Evolutionary conservation across 1,284 basidiomycete genomes (phyloP).

Genomic region (Exsudoporus floridanus): DNA sequence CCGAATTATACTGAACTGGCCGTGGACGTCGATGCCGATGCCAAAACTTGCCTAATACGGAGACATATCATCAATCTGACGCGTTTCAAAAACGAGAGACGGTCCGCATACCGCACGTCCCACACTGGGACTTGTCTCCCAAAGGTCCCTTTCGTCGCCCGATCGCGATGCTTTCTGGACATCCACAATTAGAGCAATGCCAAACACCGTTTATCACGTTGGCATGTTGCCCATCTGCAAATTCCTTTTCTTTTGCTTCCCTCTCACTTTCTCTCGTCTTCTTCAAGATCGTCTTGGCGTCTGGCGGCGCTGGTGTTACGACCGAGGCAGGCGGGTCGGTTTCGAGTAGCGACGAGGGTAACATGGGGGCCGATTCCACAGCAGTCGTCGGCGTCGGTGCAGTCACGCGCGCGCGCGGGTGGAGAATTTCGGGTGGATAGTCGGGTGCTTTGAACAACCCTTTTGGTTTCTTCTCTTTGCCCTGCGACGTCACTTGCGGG

Average conservation of each 20-base stretch:
- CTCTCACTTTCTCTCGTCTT: slow-evolving; percentile 71
- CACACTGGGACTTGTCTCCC: slow-evolving; percentile 90
- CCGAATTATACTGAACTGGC: slow-evolving; percentile 73
- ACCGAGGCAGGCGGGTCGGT: slow-evolving; percentile 51
- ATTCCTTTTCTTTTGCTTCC: slow-evolving; percentile 79
- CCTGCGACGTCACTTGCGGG: slow-evolving; percentile 36
- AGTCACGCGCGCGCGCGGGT: slow-evolving; percentile 54
- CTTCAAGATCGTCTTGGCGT: slow-evolving; percentile 51
- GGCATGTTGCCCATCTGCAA: slow-evolving; percentile 75
- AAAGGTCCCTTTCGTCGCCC: slow-evolving; percentile 85
- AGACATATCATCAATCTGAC: not conserved
- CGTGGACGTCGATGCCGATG: slow-evolving; percentile 78
- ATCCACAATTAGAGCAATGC: slow-evolving; percentile 92
- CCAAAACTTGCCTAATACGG: slow-evolving; percentile 73
- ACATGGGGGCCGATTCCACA: slow-evolving; percentile 54
- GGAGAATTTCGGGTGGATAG: slow-evolving; percentile 54
- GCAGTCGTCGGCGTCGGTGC: slow-evolving; percentile 66
- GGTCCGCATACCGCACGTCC: slow-evolving; percentile 74
- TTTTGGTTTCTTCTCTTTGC: slow-evolving; percentile 69
- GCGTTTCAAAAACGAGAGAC: not conserved
- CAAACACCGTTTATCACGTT: slow-evolving; percentile 83
- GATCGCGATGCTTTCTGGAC: slow-evolving; percentile 80
- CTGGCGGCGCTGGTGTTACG: slow-evolving; percentile 38
- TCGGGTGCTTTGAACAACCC: slow-evolving; percentile 71
- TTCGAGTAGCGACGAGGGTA: slow-evolving; percentile 51